Conservation (phyloP, 140 eudicot species). For the Erigeron philadelphicus region DNA sequence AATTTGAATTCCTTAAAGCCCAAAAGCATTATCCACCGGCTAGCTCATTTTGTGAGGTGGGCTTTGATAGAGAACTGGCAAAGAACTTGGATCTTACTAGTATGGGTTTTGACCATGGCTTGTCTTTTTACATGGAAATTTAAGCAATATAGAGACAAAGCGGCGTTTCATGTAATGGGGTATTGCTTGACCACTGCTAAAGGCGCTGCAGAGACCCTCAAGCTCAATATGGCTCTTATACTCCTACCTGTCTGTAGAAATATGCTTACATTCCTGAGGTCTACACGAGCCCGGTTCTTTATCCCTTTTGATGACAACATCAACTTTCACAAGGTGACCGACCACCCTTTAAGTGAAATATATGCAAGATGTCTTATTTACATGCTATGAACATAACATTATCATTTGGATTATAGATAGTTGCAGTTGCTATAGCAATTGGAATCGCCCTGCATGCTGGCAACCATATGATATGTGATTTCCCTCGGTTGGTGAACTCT, state of each 20-base stretch:
- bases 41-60: slow-evolving; percentile 38
- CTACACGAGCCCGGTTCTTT: slow-evolving; percentile 69
- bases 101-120: slow-evolving; percentile 78
- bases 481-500: slow-evolving; percentile 69
- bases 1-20: slow-evolving; percentile 45
- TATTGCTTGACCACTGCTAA: slow-evolving; percentile 84
- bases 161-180: slow-evolving; percentile 94
- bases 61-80: slow-evolving; percentile 75
- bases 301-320: slow-evolving; percentile 86
- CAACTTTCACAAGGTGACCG: slow-evolving; percentile 81
- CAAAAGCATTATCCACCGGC: slow-evolving; percentile 32
- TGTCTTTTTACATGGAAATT: slow-evolving; percentile 83
- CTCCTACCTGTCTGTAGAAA: slow-evolving; percentile 91
- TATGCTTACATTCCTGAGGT: slow-evolving; percentile 64
- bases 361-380: not conserved
- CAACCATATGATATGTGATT: slow-evolving; percentile 76
- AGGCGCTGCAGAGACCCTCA: slow-evolving; percentile 94
- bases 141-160: slow-evolving; percentile 53
- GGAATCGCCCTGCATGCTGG: slow-evolving; percentile 76
- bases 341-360: not conserved
- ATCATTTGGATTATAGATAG: slow-evolving; percentile 46
- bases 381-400: slow-evolving; percentile 5
- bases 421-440: slow-evolving; percentile 72
- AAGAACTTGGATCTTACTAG: slow-evolving; percentile 65
- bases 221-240: slow-evolving; percentile 92